These are phyloP conservation scores for Pythium myriotylum DNA, from an alignment of 352 stramenopile genomes.

Conservation along the genomic window DNA sequence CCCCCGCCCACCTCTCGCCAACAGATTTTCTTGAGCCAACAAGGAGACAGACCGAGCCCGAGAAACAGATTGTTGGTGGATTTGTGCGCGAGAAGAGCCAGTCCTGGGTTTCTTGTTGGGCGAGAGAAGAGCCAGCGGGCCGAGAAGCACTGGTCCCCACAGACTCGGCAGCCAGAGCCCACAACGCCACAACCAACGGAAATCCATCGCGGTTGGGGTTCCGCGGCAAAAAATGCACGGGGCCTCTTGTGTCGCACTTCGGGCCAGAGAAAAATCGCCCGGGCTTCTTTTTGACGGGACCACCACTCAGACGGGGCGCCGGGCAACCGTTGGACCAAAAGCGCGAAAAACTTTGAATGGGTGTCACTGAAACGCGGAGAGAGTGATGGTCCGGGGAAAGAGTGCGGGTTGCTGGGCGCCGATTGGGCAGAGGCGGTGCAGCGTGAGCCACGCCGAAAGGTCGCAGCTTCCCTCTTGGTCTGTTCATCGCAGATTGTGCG, in stretches of 20 bases:
- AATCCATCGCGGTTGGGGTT: slow-evolving; percentile 22
- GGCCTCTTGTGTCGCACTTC: slow-evolving; percentile 9
- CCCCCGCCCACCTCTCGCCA: slow-evolving; percentile 14
- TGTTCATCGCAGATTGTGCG: neutral
- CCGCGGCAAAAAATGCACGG: slow-evolving; percentile 1
- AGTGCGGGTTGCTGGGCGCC: neutral
- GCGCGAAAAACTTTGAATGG: slow-evolving; percentile 11
- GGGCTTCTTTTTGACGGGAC: neutral
- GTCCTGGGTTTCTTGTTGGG: slow-evolving; percentile 1
- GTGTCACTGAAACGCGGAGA: slow-evolving; percentile 13
- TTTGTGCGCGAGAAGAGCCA: slow-evolving; percentile 20
- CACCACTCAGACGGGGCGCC: slow-evolving; percentile 13
- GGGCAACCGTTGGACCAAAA: neutral
- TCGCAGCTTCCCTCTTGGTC: slow-evolving; percentile 2
- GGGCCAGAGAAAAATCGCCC: neutral
- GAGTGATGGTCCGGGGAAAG: slow-evolving; percentile 3
- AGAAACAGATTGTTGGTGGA: slow-evolving; percentile 25
- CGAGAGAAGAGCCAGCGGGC: slow-evolving; percentile 16
- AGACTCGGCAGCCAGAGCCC: neutral
- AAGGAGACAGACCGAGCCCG: slow-evolving; percentile 16
- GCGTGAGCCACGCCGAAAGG: neutral
- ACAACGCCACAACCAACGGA: slow-evolving; percentile 19
- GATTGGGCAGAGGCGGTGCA: neutral
- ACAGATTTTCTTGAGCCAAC: slow-evolving; percentile 7
- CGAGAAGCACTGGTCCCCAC: slow-evolving; percentile 7